A percentile compares a stretch with the other conserved stretches of the same genome.
phyloP scores from a whole-genome alignment of 345 rosid species.

The Linum tenue region DNA sequence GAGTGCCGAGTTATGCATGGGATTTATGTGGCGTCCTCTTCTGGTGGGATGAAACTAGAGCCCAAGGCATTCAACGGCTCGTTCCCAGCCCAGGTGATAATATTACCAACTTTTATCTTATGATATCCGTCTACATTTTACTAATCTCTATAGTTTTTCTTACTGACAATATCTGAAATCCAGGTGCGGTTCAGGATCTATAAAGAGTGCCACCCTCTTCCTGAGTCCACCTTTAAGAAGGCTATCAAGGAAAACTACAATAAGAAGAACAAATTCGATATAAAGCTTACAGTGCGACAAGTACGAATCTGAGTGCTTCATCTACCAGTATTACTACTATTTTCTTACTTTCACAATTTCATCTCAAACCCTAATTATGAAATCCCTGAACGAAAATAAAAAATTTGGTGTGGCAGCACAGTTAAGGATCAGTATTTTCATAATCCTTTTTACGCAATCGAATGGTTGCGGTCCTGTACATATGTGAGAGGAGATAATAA shows the following conservation, averaged over 20 bases:
- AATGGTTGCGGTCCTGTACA: no score
- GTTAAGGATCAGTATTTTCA: no score
- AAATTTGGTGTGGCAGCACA: no score
- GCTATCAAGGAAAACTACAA: conserved; percentile 73
- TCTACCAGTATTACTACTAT: conserved; percentile 1
- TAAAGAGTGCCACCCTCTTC: conserved; percentile 63
- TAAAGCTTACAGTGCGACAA: conserved; percentile 57
- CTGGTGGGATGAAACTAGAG: conserved; percentile 77
- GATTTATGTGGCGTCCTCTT: conserved; percentile 64
- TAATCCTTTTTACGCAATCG: no score
- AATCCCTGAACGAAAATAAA: no score
- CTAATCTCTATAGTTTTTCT: conserved; percentile 2
- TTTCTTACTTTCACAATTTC: not conserved
- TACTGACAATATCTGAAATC: conserved; percentile 12
- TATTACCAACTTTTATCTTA: conserved; percentile 5
- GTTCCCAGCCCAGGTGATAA: conserved; percentile 77
- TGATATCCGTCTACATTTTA: not conserved
- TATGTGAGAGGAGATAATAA: no score
- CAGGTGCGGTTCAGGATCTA: conserved; percentile 71
- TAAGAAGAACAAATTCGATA: conserved; percentile 57
- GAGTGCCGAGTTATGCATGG: conserved; percentile 88
- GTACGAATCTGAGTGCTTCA: conserved; percentile 26
- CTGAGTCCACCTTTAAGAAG: conserved; percentile 60
- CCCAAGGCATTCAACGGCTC: conserved; percentile 84
- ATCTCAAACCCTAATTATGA: no score